A percentile compares a stretch with the other conserved stretches of the same genome.
These are phyloP conservation scores for Herpotrichia juniperi DNA, from an alignment of 2,329 filamentous ascomycete genomes.

Conservation along the genomic window DNA sequence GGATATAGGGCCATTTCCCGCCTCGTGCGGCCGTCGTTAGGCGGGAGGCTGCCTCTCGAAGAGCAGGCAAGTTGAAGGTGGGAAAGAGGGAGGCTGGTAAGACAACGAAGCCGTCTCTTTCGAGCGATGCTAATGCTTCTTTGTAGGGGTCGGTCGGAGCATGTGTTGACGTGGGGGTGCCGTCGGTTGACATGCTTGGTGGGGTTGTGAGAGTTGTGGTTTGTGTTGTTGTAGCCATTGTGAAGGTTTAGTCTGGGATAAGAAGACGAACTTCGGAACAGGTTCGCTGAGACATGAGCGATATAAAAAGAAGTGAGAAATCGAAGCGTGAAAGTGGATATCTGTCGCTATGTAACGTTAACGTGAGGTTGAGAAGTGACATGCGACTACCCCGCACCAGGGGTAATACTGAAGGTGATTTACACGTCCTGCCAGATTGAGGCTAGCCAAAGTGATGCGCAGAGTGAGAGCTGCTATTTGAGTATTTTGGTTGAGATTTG, in stretches of 20 bases:
- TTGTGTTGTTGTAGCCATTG: slow-evolving; percentile 16
- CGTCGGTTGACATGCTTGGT: slow-evolving; percentile 6
- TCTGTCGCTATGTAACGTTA: slow-evolving; percentile 24
- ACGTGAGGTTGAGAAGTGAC: slow-evolving; percentile 14
- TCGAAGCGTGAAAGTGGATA: slow-evolving; percentile 2
- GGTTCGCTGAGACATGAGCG: not conserved
- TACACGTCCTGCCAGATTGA: not conserved
- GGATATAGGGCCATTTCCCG: slow-evolving; percentile 81
- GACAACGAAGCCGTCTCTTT: slow-evolving; percentile 76
- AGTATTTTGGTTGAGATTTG: slow-evolving; percentile 1
- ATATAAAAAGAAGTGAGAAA: not conserved
- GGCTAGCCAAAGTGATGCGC: not conserved
- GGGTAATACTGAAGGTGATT: not conserved
- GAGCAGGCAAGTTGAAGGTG: slow-evolving; percentile 55
- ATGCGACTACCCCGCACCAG: slow-evolving; percentile 20
- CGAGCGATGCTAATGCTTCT: slow-evolving; percentile 60
- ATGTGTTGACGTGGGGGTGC: not conserved
- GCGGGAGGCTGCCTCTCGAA: slow-evolving; percentile 65
- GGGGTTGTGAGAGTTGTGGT: slow-evolving; percentile 10
- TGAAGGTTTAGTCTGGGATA: slow-evolving; percentile 3
- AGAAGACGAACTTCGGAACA: not conserved
- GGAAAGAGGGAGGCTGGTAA: slow-evolving; percentile 69
- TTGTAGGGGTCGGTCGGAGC: slow-evolving; percentile 30
- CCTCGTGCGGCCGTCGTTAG: slow-evolving; percentile 67
- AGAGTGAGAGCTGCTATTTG: no score